These are phyloP conservation scores for Cylindrotheca fusiformis DNA, from an alignment of 108 stramenopile genomes.

Conservation along the genomic window DNA sequence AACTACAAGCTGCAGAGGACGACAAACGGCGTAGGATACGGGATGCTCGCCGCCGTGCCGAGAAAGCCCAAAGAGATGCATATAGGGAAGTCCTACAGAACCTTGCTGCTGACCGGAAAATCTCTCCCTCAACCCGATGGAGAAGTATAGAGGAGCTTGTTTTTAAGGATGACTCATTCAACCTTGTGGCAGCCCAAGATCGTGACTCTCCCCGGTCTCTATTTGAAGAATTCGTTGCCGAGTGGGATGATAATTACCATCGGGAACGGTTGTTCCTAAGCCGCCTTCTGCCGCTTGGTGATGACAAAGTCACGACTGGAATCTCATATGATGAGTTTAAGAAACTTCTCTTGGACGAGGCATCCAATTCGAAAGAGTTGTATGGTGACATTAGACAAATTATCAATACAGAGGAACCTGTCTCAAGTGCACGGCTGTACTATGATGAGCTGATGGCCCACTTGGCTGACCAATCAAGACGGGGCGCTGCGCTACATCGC, in stretches of 20 bases:
- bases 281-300: slow-evolving; percentile 29
- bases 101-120: slow-evolving; percentile 50
- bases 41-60: slow-evolving; percentile 69
- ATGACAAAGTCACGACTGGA: slow-evolving; percentile 24
- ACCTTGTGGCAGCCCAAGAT: slow-evolving; percentile 56
- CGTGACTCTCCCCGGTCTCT: slow-evolving; percentile 63
- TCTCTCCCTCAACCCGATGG: slow-evolving; percentile 58
- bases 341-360: slow-evolving; percentile 46
- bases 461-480: neutral
- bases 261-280: slow-evolving; percentile 51
- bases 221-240: slow-evolving; percentile 78
- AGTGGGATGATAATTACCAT: slow-evolving; percentile 68
- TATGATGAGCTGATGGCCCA: slow-evolving; percentile 50
- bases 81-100: slow-evolving; percentile 39
- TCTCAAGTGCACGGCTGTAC: slow-evolving; percentile 65
- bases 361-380: slow-evolving; percentile 43
- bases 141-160: slow-evolving; percentile 53
- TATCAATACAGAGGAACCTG: slow-evolving; percentile 48
- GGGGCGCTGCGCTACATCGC: slow-evolving; percentile 12
- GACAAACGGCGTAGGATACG: slow-evolving; percentile 75
- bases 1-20: slow-evolving; percentile 72
- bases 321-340: slow-evolving; percentile 51
- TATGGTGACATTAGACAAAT: slow-evolving; percentile 53
- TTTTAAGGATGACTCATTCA: slow-evolving; percentile 40
- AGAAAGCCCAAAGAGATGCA: slow-evolving; percentile 77